phyloP scores from a whole-genome alignment of 2,329 filamentous ascomycete species.

The Whalleya microplaca region DNA sequence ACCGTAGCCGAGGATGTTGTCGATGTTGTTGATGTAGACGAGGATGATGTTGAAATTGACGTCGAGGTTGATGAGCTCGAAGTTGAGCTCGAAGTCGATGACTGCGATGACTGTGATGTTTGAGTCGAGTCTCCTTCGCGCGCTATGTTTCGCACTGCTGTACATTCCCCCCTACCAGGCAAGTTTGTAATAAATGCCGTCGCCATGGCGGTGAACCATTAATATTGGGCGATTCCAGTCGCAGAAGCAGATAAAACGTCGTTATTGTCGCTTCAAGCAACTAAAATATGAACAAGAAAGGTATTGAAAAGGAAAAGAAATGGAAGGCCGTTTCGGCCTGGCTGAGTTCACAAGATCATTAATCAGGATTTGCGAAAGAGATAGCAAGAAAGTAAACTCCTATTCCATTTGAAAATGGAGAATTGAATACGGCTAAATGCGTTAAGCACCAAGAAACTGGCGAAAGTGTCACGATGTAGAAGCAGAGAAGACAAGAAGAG shows the following conservation, averaged over 20 bases:
- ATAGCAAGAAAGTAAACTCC: constrained; percentile 18
- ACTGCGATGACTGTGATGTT: constrained; percentile 7
- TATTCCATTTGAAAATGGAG: constrained; percentile 20
- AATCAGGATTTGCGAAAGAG: constrained; percentile 34
- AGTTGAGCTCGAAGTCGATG: constrained; percentile 7
- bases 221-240: constrained; percentile 49
- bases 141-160: constrained; percentile 50
- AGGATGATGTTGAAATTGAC: constrained; percentile 13
- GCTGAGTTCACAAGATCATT: constrained; percentile 45
- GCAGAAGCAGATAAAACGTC: constrained; percentile 33
- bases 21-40: constrained; percentile 15
- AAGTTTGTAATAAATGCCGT: constrained; percentile 54
- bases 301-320: constrained; percentile 35
- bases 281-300: constrained; percentile 35
- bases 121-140: constrained; percentile 16
- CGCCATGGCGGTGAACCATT: constrained; percentile 42
- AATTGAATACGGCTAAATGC: constrained; percentile 23
- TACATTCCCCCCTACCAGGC: constrained; percentile 55
- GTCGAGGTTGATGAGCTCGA: constrained; percentile 18
- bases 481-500: constrained; percentile 15
- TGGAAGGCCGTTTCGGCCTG: constrained; percentile 45
- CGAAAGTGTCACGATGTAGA: constrained; percentile 15
- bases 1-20: neutral
- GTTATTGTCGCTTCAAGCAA: constrained; percentile 31
- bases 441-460: constrained; percentile 15